These are phyloP conservation scores for Botryobasidium botryosum DNA, from an alignment of 768 basidiomycete species.

Conservation along the genomic window DNA sequence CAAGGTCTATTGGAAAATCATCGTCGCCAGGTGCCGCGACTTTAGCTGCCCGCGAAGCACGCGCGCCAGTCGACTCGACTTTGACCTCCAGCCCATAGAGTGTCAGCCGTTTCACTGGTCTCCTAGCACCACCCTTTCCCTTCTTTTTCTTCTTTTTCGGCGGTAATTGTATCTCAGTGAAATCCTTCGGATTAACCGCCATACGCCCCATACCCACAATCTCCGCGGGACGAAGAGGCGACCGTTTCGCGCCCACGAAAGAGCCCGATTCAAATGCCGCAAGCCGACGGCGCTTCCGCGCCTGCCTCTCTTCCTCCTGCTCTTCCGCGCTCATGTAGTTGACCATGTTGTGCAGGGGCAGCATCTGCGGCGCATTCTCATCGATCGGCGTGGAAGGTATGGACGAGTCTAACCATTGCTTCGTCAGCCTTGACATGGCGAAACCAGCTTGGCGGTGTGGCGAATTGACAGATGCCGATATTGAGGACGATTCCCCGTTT, in stretches of 20 bases:
- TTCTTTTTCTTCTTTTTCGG: constrained; percentile 4
- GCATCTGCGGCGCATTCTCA: too few species aligned
- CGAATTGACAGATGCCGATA: neutral
- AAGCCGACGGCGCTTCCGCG: constrained; percentile 48
- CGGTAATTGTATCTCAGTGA: neutral
- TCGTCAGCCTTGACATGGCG: neutral
- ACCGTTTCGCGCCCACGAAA: neutral
- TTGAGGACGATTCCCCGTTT: neutral
- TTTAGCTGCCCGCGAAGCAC: constrained; percentile 55
- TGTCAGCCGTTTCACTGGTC: neutral
- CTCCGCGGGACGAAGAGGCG: constrained; percentile 9
- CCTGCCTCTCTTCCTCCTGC: constrained; percentile 33
- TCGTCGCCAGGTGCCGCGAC: constrained; percentile 28
- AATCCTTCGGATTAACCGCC: constrained; percentile 9
- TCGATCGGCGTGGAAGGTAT: neutral
- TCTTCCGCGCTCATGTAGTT: neutral
- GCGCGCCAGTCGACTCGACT: constrained; percentile 49
- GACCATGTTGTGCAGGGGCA: too few species aligned
- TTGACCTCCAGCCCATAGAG: constrained; percentile 8
- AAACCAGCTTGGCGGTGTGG: too few species aligned
- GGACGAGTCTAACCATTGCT: constrained; percentile 1
- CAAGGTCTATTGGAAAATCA: constrained; percentile 33
- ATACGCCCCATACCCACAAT: constrained; percentile 11
- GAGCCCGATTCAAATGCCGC: constrained; percentile 37
- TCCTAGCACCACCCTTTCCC: neutral